Evolutionary conservation across 75 land plant species (phyloP).

Genomic region (Picea sitchensis): DNA sequence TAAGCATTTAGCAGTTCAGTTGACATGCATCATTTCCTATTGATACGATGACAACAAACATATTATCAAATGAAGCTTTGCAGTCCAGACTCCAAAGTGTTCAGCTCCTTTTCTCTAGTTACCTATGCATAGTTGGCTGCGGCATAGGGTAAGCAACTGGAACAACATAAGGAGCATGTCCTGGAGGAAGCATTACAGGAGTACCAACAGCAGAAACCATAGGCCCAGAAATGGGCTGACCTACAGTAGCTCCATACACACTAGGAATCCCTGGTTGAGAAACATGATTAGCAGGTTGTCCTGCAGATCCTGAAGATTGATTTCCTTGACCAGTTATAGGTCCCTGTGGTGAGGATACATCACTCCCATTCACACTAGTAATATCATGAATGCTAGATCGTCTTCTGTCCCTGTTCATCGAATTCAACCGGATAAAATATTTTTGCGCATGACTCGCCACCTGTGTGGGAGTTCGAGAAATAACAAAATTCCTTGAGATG

Average conservation of each 20-base stretch:
- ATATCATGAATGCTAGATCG: constrained; percentile 83
- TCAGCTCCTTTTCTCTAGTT: too few species aligned
- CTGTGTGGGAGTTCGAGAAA: constrained; percentile 81
- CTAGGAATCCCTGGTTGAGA: constrained; percentile 16
- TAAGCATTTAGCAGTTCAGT: too few species aligned
- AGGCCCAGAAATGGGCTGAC: constrained; percentile 31
- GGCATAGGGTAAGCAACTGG: constrained; percentile 54
- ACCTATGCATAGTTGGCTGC: constrained; percentile 26
- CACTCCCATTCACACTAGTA: constrained; percentile 57
- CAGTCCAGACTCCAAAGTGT: too few species aligned
- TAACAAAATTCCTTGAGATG: constrained; percentile 74
- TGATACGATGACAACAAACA: too few species aligned
- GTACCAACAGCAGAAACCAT: constrained; percentile 57
- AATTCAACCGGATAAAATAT: constrained; percentile 70
- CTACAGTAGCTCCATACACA: constrained; percentile 12
- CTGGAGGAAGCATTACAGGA: constrained; percentile 59
- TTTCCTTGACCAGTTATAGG: constrained; percentile 53
- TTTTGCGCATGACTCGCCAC: constrained; percentile 94
- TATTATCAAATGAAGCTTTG: too few species aligned
- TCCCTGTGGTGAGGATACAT: constrained; percentile 26
- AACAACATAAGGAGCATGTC: constrained; percentile 41
- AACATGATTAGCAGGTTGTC: constrained; percentile 9
- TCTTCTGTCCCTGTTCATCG: constrained; percentile 66
- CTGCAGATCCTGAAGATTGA: constrained; percentile 4
- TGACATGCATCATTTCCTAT: too few species aligned